Conservation (phyloP, 805 yeast genomes). For the Candida manassasensis region DNA sequence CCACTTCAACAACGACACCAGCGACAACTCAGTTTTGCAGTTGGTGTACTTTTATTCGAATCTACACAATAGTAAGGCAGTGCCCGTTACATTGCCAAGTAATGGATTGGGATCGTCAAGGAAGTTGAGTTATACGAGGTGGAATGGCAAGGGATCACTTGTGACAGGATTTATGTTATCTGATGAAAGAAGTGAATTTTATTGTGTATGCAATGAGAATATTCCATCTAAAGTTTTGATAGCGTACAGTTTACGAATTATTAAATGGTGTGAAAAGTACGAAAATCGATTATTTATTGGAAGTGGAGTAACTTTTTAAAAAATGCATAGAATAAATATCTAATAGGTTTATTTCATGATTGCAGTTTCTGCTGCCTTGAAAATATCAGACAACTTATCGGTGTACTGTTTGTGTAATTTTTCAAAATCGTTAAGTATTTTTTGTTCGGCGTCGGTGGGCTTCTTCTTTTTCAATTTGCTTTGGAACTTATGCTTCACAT, state of each 20-base stretch:
- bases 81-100: constrained; percentile 12
- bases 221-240: constrained; percentile 55
- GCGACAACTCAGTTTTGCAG: constrained; percentile 29
- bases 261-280: constrained; percentile 71
- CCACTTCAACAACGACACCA: constrained; percentile 16
- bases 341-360: constrained; percentile 24
- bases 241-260: constrained; percentile 56
- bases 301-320: constrained; percentile 57
- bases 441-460: constrained; percentile 51
- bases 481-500: constrained; percentile 54
- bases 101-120: constrained; percentile 16
- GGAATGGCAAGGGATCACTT: constrained; percentile 23
- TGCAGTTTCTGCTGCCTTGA: constrained; percentile 53
- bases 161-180: constrained; percentile 36
- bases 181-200: constrained; percentile 31
- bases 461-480: constrained; percentile 49
- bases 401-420: constrained; percentile 61
- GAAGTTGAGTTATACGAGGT: constrained; percentile 43
- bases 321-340: background rate
- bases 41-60: constrained; percentile 32
- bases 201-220: constrained; percentile 38
- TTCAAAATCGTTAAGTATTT: constrained; percentile 59
- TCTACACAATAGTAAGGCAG: constrained; percentile 23
- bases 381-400: constrained; percentile 51
- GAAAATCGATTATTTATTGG: constrained; percentile 68